Conservation (phyloP, 2,329 filamentous ascomycete genomes). For the Nannizziopsis arthrosporioides region DNA sequence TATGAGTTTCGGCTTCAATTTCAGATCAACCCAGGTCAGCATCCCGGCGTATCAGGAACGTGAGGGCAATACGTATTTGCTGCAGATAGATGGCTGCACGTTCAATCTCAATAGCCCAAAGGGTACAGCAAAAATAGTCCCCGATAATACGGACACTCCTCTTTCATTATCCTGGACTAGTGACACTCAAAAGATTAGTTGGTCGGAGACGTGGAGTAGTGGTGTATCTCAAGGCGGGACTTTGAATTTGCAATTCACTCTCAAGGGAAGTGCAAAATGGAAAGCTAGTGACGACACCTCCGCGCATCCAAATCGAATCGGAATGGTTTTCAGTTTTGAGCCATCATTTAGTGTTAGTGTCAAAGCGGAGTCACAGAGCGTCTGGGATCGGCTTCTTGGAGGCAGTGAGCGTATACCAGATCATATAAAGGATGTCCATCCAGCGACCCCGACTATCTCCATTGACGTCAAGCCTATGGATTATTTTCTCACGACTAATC, state of each 20-base stretch:
- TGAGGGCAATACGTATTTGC: not conserved
- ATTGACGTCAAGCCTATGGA: not conserved
- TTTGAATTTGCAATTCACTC: not conserved
- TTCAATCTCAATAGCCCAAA: not conserved
- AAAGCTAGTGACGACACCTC: not conserved
- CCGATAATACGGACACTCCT: too few species aligned
- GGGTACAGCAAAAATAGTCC: too few species aligned
- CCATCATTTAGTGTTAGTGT: not conserved
- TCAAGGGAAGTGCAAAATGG: not conserved
- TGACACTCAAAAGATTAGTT: too few species aligned
- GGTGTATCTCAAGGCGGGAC: not conserved
- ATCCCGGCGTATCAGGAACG: not conserved
- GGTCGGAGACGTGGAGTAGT: too few species aligned
- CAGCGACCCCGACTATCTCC: not conserved
- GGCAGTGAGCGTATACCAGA: not conserved
- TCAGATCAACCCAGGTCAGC: not conserved
- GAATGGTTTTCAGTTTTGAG: not conserved
- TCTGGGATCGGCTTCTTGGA: not conserved
- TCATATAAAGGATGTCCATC: not conserved
- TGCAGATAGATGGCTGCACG: not conserved
- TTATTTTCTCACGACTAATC: slow-evolving; percentile 1
- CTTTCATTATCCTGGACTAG: too few species aligned
- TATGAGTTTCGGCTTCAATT: not conserved
- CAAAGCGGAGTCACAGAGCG: not conserved
- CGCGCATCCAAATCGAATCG: not conserved